Conservation (phyloP, 1,139 yeast species). For the Citeromyces hawaiiensis region DNA sequence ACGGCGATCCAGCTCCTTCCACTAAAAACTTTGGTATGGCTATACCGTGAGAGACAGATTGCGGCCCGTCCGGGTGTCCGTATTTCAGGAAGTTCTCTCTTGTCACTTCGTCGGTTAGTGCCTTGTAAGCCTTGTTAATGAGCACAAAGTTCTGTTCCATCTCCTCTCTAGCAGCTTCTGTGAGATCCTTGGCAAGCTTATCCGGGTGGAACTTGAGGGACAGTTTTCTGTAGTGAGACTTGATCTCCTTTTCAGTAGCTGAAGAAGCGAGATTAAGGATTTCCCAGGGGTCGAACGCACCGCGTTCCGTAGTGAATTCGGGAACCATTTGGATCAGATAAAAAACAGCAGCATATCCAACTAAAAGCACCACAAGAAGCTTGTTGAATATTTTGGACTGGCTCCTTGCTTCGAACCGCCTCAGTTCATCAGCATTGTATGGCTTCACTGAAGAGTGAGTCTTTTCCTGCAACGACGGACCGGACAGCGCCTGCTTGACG, state of each 20-base stretch:
- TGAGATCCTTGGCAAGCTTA: conserved; percentile 57
- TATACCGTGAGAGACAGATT: conserved; percentile 87
- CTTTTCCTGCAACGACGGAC: no score
- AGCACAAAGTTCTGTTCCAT: conserved; percentile 71
- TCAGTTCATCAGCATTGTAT: conserved; percentile 27
- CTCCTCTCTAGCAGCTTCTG: conserved; percentile 37
- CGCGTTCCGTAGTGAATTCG: conserved; percentile 23
- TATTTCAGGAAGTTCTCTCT: conserved; percentile 72
- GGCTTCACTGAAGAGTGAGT: conserved; percentile 17
- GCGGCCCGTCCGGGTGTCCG: conserved; percentile 99
- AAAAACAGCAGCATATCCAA: conserved; percentile 60
- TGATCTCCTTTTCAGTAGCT: conserved; percentile 67
- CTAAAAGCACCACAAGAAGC: conserved; percentile 28
- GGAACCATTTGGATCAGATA: conserved; percentile 35
- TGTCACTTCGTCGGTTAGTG: conserved; percentile 82
- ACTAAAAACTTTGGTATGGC: conserved; percentile 89
- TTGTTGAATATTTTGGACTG: conserved; percentile 22
- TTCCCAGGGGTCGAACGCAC: conserved; percentile 80
- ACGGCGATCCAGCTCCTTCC: conserved; percentile 63
- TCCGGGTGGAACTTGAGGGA: conserved; percentile 91
- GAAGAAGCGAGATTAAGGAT: conserved; percentile 62
- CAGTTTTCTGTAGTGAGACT: conserved; percentile 71
- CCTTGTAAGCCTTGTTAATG: conserved; percentile 86
- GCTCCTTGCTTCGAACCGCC: conserved; percentile 24
- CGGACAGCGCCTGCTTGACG: conserved; percentile 11